These are phyloP conservation scores for Apiospora saccharicola DNA, from an alignment of 2,329 filamentous ascomycete genomes.

Conservation along the genomic window DNA sequence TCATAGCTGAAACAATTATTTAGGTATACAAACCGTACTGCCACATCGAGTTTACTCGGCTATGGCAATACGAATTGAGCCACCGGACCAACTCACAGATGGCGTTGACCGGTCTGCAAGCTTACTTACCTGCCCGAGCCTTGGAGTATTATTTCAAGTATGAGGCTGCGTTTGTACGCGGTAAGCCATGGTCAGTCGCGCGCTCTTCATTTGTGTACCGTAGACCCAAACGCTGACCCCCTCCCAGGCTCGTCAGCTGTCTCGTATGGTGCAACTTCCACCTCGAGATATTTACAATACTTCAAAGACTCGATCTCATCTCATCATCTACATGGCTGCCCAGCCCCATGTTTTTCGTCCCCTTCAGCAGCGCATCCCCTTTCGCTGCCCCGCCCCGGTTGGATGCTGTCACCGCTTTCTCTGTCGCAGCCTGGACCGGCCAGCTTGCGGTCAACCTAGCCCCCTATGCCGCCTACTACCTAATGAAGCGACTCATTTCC, in stretches of 20 bases:
- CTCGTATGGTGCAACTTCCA: conserved; percentile 55
- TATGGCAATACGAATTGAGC: conserved; percentile 46
- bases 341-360: conserved; percentile 58
- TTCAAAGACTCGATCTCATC: conserved; percentile 60
- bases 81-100: conserved; percentile 44
- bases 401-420: conserved; percentile 45
- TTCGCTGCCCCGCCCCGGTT: conserved; percentile 55
- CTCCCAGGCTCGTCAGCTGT: neutral
- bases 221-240: neutral
- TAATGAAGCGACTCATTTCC: conserved; percentile 39
- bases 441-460: conserved; percentile 50
- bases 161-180: neutral
- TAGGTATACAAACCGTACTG: conserved; percentile 62
- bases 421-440: conserved; percentile 53
- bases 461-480: conserved; percentile 56
- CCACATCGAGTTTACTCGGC: conserved; percentile 55
- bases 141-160: neutral
- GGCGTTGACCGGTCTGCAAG: conserved; percentile 46
- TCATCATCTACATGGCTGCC: conserved; percentile 53
- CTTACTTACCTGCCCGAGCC: neutral
- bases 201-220: neutral
- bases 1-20: neutral
- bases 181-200: conserved; percentile 36
- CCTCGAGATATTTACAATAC: conserved; percentile 58
- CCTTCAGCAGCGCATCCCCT: conserved; percentile 60